Evolutionary conservation across 768 basidiomycete genomes (phyloP).

Genomic region (Rhodotorula sphaerocarpa): DNA sequence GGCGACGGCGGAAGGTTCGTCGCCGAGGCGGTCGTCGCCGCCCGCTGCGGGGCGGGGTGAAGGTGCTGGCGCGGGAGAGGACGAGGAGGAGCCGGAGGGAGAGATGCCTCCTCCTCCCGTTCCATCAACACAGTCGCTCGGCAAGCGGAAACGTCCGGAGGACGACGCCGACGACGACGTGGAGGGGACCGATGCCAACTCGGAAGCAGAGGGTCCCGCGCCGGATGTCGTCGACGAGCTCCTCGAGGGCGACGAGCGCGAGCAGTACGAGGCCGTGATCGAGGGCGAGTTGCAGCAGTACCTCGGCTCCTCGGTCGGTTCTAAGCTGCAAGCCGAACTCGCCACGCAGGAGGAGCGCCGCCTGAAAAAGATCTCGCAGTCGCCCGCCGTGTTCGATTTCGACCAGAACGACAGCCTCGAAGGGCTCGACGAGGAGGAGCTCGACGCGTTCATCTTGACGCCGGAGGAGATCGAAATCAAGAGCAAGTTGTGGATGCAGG

Average conservation of each 20-base stretch:
- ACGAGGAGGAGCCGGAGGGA: conserved; percentile 38
- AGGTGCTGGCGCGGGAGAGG: conserved; percentile 47
- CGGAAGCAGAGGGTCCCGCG: no score
- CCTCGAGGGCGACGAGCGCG: conserved; percentile 45
- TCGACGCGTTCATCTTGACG: conserved; percentile 64
- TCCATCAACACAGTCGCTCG: conserved; percentile 14
- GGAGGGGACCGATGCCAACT: neutral
- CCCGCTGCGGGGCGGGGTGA: conserved; percentile 45
- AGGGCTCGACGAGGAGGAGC: conserved; percentile 83
- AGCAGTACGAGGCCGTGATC: conserved; percentile 59
- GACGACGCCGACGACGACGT: conserved; percentile 43
- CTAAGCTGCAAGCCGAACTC: conserved; percentile 48
- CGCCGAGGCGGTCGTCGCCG: neutral
- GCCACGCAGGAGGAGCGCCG: conserved; percentile 60
- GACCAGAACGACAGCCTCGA: conserved; percentile 20
- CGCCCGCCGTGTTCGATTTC: conserved; percentile 56
- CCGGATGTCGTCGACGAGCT: neutral
- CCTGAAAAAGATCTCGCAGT: conserved; percentile 43
- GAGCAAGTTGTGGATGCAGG: conserved; percentile 86
- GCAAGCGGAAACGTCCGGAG: conserved; percentile 44
- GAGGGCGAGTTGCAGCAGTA: conserved; percentile 63
- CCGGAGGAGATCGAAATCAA: conserved; percentile 76
- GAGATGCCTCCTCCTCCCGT: conserved; percentile 16
- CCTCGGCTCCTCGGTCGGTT: conserved; percentile 55
- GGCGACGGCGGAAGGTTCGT: conserved; percentile 21